Base-by-base conservation (phyloP, 164 flowering plant species). In the Liquidambar formosana region DNA sequence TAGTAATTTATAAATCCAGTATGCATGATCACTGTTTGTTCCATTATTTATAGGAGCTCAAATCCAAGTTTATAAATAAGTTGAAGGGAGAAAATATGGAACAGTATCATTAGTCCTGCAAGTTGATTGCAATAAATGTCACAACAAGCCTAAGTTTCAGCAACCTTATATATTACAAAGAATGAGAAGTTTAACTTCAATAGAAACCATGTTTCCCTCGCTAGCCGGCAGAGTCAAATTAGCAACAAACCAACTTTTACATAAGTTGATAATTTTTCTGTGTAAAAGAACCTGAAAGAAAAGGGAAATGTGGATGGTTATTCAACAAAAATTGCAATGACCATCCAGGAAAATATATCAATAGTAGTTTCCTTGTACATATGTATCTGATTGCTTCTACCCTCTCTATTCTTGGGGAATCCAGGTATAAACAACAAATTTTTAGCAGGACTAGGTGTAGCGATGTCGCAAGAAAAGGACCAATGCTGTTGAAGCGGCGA, bases 401-500 rank as follows among this genome's bases (percentile, higher is more conserved):
- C 19, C 10, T 59, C 45, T 59, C 28, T 23, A 12, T 6, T 11
- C 1, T 48, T 26, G 54, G 5, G 12, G 25, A 57, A 57, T 47
- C 28, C 6, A 48, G 14, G 19, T 10, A 52, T 33, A 65, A 66
- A 16, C 52, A 54, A 22, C 52, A 54, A 18, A 38, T 22, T 44
- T 11, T 3, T 11, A 38, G 43, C 26, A 22, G 26, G 57, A 23
- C 74, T 80, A 83, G 28, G 64, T 73, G 64, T 78, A 70, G 43
- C 77, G 79, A n/a, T 65, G 77, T 12, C 83, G 80, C 58, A 89
- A 47, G 69, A 69, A 86, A 27, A 91, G 80, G 73, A 85, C 84
- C 51, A 86, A 46, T 48, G 91, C 89, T 26, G 91, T 88, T 51
- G 75, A 71, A 71, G 90, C 86, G 59, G 93, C 97, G 71, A 80